Conservation (phyloP, 345 rosid species). For the Ceriops zippeliana region DNA sequence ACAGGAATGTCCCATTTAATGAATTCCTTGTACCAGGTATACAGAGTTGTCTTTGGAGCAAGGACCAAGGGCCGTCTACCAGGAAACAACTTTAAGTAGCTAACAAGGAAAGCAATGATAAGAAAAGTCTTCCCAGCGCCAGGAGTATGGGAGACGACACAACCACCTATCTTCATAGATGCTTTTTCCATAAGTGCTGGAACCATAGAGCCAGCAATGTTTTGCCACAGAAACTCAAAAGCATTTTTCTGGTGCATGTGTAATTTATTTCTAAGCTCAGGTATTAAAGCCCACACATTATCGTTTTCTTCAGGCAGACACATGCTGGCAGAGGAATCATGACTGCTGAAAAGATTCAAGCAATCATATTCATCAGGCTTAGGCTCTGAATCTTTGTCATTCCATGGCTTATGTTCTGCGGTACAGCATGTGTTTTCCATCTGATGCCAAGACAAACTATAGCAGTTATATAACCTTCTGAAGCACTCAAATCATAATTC, state of each 20-base stretch:
- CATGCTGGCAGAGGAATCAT: conserved; percentile 20
- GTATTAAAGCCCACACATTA: conserved; percentile 82
- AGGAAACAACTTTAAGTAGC: conserved; percentile 84
- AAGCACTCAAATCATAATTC: conserved; percentile 4
- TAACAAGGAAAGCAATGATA: conserved; percentile 77
- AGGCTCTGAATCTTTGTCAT: conserved; percentile 34
- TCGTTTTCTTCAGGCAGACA: conserved; percentile 43
- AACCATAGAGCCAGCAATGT: conserved; percentile 66
- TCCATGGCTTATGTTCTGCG: conserved; percentile 29
- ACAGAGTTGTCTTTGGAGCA: conserved; percentile 91
- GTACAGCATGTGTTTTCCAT: conserved; percentile 39
- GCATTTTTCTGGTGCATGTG: conserved; percentile 81
- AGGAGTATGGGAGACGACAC: conserved; percentile 90
- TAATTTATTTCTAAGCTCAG: conserved; percentile 59
- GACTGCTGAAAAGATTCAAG: conserved; percentile 28
- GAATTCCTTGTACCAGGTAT: conserved; percentile 94
- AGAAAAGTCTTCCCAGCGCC: conserved; percentile 95
- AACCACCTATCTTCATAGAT: conserved; percentile 65
- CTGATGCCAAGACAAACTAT: conserved; percentile 27
- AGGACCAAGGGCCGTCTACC: conserved; percentile 81
- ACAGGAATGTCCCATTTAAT: conserved; percentile 83
- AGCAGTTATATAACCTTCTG: background rate
- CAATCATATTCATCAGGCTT: conserved; percentile 27
- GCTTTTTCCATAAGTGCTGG: conserved; percentile 54
- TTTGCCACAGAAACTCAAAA: conserved; percentile 87